These are phyloP conservation scores for Pseudotsuga menziesii DNA, from an alignment of 75 land plant genomes.

Conservation along the genomic window DNA sequence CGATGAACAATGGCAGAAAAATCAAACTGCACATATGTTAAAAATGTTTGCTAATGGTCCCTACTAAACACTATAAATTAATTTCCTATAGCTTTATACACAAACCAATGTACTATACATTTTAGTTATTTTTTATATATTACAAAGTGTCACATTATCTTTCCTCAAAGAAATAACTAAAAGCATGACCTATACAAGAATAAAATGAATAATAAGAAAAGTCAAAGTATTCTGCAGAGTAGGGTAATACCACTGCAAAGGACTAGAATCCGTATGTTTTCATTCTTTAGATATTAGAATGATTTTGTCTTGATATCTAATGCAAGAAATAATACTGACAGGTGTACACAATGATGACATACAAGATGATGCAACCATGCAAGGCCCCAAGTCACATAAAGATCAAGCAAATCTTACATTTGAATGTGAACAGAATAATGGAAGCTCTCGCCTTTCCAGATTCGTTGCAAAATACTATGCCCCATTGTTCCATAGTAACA, in stretches of 20 bases:
- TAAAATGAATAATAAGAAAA: neutral
- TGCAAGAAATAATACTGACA: neutral
- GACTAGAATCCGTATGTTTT: neutral
- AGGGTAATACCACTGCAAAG: neutral
- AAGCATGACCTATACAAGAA: neutral
- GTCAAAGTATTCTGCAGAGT: neutral
- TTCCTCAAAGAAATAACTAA: neutral
- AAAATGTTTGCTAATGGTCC: no score
- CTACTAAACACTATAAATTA: no score
- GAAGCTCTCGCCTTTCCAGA: neutral
- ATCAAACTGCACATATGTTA: no score
- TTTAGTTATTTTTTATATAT: no score
- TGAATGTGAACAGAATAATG: neutral
- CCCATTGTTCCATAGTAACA: slow-evolving; percentile 32
- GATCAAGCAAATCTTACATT: slow-evolving; percentile 9
- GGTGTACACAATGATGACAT: neutral
- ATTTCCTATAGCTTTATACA: no score
- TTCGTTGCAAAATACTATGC: slow-evolving; percentile 35
- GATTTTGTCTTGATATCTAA: neutral
- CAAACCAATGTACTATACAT: no score
- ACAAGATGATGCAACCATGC: neutral
- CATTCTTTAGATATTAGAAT: neutral
- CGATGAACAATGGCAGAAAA: no score
- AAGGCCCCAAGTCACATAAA: neutral
- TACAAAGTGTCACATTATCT: neutral